Evolutionary conservation across 495 filamentous ascomycete genomes (phyloP).

Genomic region (Podospora australis): DNA sequence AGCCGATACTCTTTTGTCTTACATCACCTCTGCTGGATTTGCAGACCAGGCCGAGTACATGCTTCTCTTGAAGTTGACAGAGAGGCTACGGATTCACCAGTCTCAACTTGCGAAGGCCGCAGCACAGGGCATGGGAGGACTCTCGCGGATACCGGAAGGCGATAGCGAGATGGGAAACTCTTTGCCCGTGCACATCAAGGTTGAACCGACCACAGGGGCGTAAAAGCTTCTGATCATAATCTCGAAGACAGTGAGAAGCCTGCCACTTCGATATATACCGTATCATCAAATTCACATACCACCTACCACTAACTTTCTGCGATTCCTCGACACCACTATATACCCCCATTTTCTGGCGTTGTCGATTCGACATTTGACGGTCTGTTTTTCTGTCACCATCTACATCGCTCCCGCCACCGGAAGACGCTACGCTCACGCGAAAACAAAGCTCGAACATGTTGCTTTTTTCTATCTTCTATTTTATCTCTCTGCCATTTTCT

Average conservation of each 20-base stretch:
- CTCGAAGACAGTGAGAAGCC: not conserved
- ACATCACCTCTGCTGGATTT: slow-evolving; percentile 65
- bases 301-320: slow-evolving; percentile 11
- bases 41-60: slow-evolving; percentile 79
- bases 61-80: slow-evolving; percentile 76
- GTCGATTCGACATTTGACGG: too few species aligned
- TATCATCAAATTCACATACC: not conserved
- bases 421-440: slow-evolving; percentile 41
- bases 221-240: slow-evolving; percentile 1
- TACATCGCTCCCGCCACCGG: slow-evolving; percentile 17
- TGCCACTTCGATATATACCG: not conserved
- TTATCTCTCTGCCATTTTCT: not conserved
- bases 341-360: slow-evolving; percentile 21
- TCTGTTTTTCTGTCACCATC: too few species aligned
- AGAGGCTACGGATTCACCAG: slow-evolving; percentile 71
- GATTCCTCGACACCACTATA: slow-evolving; percentile 12
- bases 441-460: slow-evolving; percentile 7
- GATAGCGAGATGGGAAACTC: slow-evolving; percentile 46
- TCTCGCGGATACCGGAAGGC: slow-evolving; percentile 60
- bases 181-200: slow-evolving; percentile 11
- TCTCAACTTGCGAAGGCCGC: slow-evolving; percentile 47
- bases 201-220: slow-evolving; percentile 18
- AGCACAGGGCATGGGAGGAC: slow-evolving; percentile 52
- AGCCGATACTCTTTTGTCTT: slow-evolving; percentile 77
- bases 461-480: slow-evolving; percentile 14